Evolutionary conservation across 169 alveolate genomes (phyloP), one percentile per base, ranked within the genome.

Genomic region (Amoebophrya sp.): DNA sequence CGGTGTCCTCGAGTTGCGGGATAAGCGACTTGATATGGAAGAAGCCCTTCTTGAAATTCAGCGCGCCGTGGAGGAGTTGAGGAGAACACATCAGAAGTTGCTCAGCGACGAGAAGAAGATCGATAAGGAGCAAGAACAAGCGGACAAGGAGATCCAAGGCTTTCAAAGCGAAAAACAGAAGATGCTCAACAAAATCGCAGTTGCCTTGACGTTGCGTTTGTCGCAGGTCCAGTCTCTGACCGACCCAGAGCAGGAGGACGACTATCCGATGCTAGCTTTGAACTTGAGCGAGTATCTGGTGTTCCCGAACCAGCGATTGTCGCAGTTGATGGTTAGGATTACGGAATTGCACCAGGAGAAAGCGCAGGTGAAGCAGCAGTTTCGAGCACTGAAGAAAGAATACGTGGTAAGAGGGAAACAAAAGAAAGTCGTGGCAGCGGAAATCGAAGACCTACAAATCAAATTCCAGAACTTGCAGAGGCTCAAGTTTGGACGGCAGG

Each of bases 401-500:
- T 94, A 94, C 92, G 95, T 93, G 24, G 93, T 89, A 53, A 89
- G 92, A 78, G 89, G 89, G 93, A 92, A 92, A 90, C 91, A 92
- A n/a, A 92, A 92, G 92, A 92, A 55, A 33, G 77, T 54, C 92
- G 94, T 93, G 89, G 93, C 93, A 94, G 95, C 94, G 89, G 94
- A 90, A 90, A 93, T 92, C 93, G 95, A 93, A 93, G 96, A 95
- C 91, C 94, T 91, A 78, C 96, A 95, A 65, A 95, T 93, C 93
- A 96, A 96, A 93, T 96, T 94, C 95, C 95, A 96, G 94, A 97
- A 96, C 94, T 93, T 95, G 92, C 97, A 94, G 95, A 95, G 96
- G 96, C 97, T 96, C 40, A 95, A 96, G 90, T 96, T 96, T 89
- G 98, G 98, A 40, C 96, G 95, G 93, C 91, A 95, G 0, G 96